Evolutionary conservation across 1,284 basidiomycete genomes (phyloP).

Genomic region (Sutorius eximius): DNA sequence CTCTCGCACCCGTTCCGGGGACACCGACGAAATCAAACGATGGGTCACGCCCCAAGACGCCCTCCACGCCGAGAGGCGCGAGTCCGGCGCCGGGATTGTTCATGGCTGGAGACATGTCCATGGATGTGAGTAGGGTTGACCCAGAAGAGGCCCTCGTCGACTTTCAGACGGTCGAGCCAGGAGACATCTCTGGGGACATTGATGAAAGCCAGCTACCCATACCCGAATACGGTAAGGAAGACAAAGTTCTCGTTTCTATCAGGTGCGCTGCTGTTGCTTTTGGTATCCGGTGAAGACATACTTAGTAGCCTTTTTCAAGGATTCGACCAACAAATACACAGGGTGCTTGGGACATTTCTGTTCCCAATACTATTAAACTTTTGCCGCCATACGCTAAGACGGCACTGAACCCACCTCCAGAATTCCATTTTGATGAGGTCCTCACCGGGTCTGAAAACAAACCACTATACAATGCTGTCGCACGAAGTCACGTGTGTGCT

Average conservation of each 20-base stretch:
- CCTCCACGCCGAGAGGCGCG: constrained; percentile 46
- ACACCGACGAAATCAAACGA: constrained; percentile 48
- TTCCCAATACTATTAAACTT: constrained; percentile 54
- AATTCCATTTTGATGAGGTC: constrained; percentile 75
- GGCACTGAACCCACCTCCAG: constrained; percentile 43
- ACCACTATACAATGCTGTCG: constrained; percentile 81
- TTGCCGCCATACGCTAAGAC: constrained; percentile 55
- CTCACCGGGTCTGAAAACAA: constrained; percentile 85
- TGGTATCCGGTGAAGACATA: not conserved
- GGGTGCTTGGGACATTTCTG: constrained; percentile 56
- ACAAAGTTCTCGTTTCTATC: constrained; percentile 88
- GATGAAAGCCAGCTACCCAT: constrained; percentile 51
- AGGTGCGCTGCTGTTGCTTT: constrained; percentile 47
- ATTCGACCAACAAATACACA: constrained; percentile 63
- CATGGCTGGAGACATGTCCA: constrained; percentile 53
- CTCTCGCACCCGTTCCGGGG: constrained; percentile 48
- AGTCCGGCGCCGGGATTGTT: constrained; percentile 49
- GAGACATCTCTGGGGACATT: constrained; percentile 64
- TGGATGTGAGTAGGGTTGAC: constrained; percentile 75
- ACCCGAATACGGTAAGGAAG: constrained; percentile 60
- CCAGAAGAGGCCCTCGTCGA: constrained; percentile 76
- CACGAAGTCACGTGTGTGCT: constrained; percentile 83
- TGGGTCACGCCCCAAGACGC: constrained; percentile 53
- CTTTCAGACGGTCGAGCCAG: constrained; percentile 64
- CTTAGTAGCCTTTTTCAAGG: constrained; percentile 39